Percentiles rank a stretch among this genome's conserved stretches.
These are phyloP conservation scores for Gonapodya prolifera DNA, from an alignment of 192 early-diverging fungal genomes.

Conservation along the genomic window DNA sequence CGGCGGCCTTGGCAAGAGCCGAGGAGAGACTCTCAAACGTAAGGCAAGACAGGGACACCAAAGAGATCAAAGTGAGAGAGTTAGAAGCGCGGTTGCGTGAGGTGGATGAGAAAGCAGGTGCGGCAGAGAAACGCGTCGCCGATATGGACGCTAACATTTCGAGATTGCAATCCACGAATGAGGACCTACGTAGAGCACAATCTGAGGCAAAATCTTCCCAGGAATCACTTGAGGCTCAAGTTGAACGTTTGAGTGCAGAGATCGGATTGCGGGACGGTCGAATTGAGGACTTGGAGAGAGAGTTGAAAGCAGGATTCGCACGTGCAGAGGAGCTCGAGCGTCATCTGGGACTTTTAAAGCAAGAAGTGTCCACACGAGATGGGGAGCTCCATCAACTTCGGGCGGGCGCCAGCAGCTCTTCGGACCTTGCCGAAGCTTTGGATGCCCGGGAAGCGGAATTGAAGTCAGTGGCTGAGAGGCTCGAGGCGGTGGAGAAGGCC, in stretches of 20 bases:
- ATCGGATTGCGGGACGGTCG: slow-evolving; percentile 6
- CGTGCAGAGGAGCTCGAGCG: background rate
- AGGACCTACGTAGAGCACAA: background rate
- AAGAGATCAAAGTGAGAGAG: slow-evolving; percentile 11
- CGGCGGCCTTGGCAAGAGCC: background rate
- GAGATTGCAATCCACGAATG: background rate
- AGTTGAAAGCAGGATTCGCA: slow-evolving; percentile 7
- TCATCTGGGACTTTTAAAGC: slow-evolving; percentile 7
- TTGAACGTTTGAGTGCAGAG: slow-evolving; percentile 9
- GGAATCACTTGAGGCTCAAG: background rate
- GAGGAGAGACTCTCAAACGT: background rate
- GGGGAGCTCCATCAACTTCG: background rate
- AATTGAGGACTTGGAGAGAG: slow-evolving; percentile 10
- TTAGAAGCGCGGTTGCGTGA: slow-evolving; percentile 9
- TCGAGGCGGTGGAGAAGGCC: slow-evolving; percentile 6
- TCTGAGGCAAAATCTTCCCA: background rate
- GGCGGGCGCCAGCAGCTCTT: background rate
- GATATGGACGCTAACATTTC: background rate
- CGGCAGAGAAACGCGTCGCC: background rate
- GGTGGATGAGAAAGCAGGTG: slow-evolving; percentile 5
- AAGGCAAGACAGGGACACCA: background rate
- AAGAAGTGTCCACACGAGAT: slow-evolving; percentile 7
- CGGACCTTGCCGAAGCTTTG: background rate
- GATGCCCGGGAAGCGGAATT: slow-evolving; percentile 3
- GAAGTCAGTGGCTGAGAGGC: slow-evolving; percentile 3